Percentiles rank a stretch among this genome's conserved stretches.
Evolutionary conservation across 495 filamentous ascomycete species (phyloP).

Genomic region (Tuber magnatum): DNA sequence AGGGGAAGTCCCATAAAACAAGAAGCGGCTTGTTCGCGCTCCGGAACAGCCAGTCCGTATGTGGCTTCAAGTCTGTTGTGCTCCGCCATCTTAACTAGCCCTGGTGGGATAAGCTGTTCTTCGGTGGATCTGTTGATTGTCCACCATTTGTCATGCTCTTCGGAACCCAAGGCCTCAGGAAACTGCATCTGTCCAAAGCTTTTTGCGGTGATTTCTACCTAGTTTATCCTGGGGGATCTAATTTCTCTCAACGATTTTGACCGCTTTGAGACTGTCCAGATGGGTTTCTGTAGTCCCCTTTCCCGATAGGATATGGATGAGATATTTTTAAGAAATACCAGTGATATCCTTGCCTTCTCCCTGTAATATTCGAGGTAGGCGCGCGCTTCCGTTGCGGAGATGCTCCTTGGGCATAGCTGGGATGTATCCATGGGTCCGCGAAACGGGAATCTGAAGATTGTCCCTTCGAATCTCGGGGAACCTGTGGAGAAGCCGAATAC

Average conservation of each 20-base stretch:
- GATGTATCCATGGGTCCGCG: constrained; percentile 9
- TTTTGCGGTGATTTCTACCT: not conserved
- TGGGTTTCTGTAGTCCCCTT: constrained; percentile 1
- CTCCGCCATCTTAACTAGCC: constrained; percentile 17
- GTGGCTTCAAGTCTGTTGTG: constrained; percentile 39
- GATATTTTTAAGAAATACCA: constrained; percentile 24
- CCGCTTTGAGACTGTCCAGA: constrained; percentile 18
- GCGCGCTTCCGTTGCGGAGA: not conserved
- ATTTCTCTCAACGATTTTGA: not conserved
- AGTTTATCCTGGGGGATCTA: not conserved
- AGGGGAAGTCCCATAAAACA: constrained; percentile 43
- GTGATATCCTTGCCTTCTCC: constrained; percentile 21
- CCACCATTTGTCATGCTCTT: constrained; percentile 5
- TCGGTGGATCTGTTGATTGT: not conserved
- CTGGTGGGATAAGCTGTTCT: not conserved
- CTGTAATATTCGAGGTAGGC: constrained; percentile 18
- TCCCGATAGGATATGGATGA: constrained; percentile 25
- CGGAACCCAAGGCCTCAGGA: not conserved
- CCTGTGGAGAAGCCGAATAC: constrained; percentile 39
- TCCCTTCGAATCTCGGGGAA: constrained; percentile 41
- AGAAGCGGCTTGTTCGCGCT: not conserved
- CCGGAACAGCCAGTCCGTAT: constrained; percentile 42
- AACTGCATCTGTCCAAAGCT: not conserved
- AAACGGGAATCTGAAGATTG: constrained; percentile 47
- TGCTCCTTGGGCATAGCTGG: not conserved